Conservation (phyloP, 2,329 filamentous ascomycete genomes). For the Taxawa tesnikishii region DNA sequence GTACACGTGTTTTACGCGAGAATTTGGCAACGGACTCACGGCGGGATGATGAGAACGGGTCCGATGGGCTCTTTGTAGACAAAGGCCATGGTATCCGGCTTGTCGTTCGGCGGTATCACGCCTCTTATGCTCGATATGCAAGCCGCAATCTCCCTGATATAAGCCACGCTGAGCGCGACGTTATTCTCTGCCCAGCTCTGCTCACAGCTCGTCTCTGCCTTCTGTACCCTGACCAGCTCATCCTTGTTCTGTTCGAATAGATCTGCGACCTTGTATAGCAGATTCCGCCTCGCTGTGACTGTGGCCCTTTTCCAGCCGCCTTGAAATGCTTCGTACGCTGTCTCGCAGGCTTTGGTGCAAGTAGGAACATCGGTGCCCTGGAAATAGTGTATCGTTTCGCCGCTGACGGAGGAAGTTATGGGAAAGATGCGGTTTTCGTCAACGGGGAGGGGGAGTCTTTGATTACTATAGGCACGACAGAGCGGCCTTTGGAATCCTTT, state of each 20-base stretch:
- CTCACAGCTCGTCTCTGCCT: slow-evolving; percentile 25
- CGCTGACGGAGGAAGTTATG: slow-evolving; percentile 12
- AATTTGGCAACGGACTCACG: slow-evolving; percentile 1
- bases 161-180: slow-evolving; percentile 17
- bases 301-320: slow-evolving; percentile 16
- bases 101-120: slow-evolving; percentile 16
- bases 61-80: slow-evolving; percentile 21
- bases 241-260: slow-evolving; percentile 15
- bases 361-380: slow-evolving; percentile 11
- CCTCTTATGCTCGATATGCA: slow-evolving; percentile 10
- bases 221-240: slow-evolving; percentile 15
- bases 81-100: slow-evolving; percentile 16
- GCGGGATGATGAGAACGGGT: slow-evolving; percentile 9
- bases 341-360: slow-evolving; percentile 14
- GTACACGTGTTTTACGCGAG: neutral
- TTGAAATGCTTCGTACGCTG: slow-evolving; percentile 17
- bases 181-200: slow-evolving; percentile 21
- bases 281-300: slow-evolving; percentile 14
- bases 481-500: too few species aligned
- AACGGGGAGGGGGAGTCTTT: neutral
- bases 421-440: slow-evolving; percentile 9
- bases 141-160: slow-evolving; percentile 18
- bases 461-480: neutral
- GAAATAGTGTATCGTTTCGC: slow-evolving; percentile 16
- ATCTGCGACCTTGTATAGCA: slow-evolving; percentile 17